Evolutionary conservation across 345 rosid species (phyloP).

Genomic region (Arabidopsis arenosa): DNA sequence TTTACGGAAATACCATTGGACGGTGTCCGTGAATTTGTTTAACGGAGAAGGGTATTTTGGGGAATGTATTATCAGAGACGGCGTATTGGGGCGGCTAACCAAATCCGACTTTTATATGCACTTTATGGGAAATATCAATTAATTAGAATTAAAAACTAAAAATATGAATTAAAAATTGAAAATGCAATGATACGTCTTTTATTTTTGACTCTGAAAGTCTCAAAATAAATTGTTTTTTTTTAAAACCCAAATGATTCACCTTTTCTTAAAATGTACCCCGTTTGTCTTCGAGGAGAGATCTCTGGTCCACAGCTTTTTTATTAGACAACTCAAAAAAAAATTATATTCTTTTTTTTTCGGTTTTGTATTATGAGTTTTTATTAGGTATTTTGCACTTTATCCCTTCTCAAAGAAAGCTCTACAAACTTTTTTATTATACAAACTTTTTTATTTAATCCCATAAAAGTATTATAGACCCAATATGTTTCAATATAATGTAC

Average conservation of each 20-base stretch:
- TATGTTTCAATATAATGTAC: too few relatives aligned
- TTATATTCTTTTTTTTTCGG: constrained; percentile 34
- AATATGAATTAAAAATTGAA: neutral
- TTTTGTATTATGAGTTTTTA: constrained; percentile 24
- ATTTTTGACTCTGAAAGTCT: constrained; percentile 57
- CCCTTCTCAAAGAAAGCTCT: constrained; percentile 55
- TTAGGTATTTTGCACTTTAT: constrained; percentile 50
- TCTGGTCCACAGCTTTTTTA: constrained; percentile 26
- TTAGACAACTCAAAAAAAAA: neutral
- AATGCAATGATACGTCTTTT: constrained; percentile 42
- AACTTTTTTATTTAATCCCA: too few relatives aligned
- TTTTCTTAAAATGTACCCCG: constrained; percentile 35
- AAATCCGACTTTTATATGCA: constrained; percentile 25
- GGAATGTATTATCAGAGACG: constrained; percentile 1
- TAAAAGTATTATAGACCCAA: too few relatives aligned
- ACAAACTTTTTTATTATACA: too few relatives aligned
- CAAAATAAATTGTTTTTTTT: constrained; percentile 45
- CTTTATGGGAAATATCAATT: constrained; percentile 33
- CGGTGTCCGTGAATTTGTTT: constrained; percentile 6
- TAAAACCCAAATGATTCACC: constrained; percentile 45
- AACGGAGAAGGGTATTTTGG: constrained; percentile 28
- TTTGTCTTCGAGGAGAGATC: constrained; percentile 44
- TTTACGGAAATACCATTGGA: constrained; percentile 31
- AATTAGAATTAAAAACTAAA: neutral
- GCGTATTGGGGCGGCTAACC: constrained; percentile 39